Base-by-base conservation (phyloP, 2,329 filamentous ascomycete species). In the Pseudonectria foliicola region DNA sequence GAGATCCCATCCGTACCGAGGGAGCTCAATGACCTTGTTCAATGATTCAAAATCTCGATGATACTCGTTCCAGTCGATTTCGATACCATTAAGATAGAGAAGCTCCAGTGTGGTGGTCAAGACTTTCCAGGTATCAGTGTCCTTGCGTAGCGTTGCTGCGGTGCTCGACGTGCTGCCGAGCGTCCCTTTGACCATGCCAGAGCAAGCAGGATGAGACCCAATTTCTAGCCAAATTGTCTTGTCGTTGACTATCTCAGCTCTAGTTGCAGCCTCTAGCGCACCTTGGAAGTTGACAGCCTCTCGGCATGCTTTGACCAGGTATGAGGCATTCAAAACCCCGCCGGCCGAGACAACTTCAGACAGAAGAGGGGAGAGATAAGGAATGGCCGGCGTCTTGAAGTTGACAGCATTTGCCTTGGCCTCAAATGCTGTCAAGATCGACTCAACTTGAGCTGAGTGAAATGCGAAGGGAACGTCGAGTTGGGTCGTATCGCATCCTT, bases 1-100 rank as follows among this genome's bases (percentile, higher is more conserved):
- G 48, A 77, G 66, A 49, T 88, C 79, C 61, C 82, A 89, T 0
- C 70, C 70, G 54, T 88, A 89, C 2, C 73, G 71, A 0, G 84
- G 84, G 1, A 88, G 62, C 6, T 74, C 64, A 6, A 85, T 59
- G 8, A 87, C 65, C 4, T 59, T 57, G 3, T 63, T 56, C 10
- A 55, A 59, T 0, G 46, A 36, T 13, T 52, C 48, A 43, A 71
- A 71, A 39, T 67, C 62, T 35, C 71, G 63, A 45, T 84, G 77
- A 51, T 75, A 84, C 58, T 86, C 82, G 40, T 78, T 85, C 67
- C 38, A 82, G 53, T 82, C 69, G 38, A 89, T 64, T 27, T 70
- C 64, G 7, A 84, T 61, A 26, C 82, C 82, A 8, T 69, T 70
- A 4, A 63, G 62, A 59, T 83, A 77, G 0, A 89, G 35, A 2